Base-by-base conservation (phyloP, 2,329 filamentous ascomycete species). In the Talaromyces sp. region DNA sequence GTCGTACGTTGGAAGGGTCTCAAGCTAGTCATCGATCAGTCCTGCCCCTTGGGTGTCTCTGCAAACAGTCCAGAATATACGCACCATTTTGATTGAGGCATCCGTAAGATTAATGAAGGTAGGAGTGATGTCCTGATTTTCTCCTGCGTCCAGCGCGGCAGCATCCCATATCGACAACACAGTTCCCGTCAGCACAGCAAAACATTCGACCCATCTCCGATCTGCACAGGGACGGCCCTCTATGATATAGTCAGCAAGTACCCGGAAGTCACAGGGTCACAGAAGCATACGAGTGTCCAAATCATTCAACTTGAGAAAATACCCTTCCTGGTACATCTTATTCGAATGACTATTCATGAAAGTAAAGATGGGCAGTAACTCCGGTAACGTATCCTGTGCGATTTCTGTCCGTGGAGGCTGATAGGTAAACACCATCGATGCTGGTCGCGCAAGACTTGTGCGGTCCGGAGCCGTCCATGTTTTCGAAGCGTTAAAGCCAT, bases 51-150 rank as follows among this genome's bases (percentile, higher is more conserved):
- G 18, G 1, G 3, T 18, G 12, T 14, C 3, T 14, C 16, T 35
- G n/a, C 50, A 21, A 7, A 1, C 23, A 6, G 8, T 50, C 18
- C n/a, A 9, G 14, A n/a, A 25, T 9, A 55, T 54, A 67, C 77
- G 68, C 83, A 97, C 95, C 92, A 98, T 97, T 77, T 96, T 96
- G 69, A 99, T 92, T 0, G 95, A 96, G 21, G 95, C 95, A 82
- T 99, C 95, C 6, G 95, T 96, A 64, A 99, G 79, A 72, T 99
- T 99, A 75, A 99, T 93, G 74, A 97, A 99, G 58, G 91, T 95
- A 35, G 92, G 92, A 46, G 93, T 81, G 55, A 96, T 90, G 72
- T 96, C 91, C 67, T 88, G 90, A 70, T 95, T 87, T 69, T 91
- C 92, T 12, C 91, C 93, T 42, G 87, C 87, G 78, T 99, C 95